Evolutionary conservation across 768 basidiomycete genomes (phyloP), one percentile per base, ranked within the genome.

Genomic region (Kwoniella europaea): DNA sequence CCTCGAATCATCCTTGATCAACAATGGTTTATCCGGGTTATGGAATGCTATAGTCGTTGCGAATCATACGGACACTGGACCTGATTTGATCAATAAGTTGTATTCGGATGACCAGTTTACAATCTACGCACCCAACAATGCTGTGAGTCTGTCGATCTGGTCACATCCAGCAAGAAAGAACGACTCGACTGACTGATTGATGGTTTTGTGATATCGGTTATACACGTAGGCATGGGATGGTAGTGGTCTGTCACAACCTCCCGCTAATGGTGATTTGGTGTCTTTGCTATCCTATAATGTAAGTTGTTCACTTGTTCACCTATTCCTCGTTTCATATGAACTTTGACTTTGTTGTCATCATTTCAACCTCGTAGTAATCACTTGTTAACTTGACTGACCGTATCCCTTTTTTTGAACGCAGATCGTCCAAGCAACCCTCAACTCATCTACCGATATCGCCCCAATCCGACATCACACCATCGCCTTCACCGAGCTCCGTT

Each of bases 381-480:
- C 46, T 35, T 35, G 35, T 35, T 35, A 1, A 12, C 13, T 3
- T 24, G 24, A 42, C 9, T 53, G 46, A 18, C 44, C 15, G 10
- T 27, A 18, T 60, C 15, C 27, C 4, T 27, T 52, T 20, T 20
- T 27, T 57, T 6, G 22, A 43, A 5, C 62, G 3, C 59, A 76
- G 75, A 74, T 76, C 54, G 72, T 71, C 64, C 57, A 73, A 41
- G 65, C 74, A 0, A 59, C 70, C 6, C 59, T 75, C 61, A 76
- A 72, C 56, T 68, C 74, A 6, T 60, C 70, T 7, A 74, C 74
- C 29, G 74, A 75, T 15, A 60, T 75, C 56, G 70, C 78, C n/a
- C 71, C 69, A 0, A 65, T 74, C 27, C 59, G 73, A 27, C 50
- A 61, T 7, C 76, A 79, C 66, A 79, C 78, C 6, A 69, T 79